Evolutionary conservation across 164 flowering plant species (phyloP).

Genomic region (Vitis amurensis): DNA sequence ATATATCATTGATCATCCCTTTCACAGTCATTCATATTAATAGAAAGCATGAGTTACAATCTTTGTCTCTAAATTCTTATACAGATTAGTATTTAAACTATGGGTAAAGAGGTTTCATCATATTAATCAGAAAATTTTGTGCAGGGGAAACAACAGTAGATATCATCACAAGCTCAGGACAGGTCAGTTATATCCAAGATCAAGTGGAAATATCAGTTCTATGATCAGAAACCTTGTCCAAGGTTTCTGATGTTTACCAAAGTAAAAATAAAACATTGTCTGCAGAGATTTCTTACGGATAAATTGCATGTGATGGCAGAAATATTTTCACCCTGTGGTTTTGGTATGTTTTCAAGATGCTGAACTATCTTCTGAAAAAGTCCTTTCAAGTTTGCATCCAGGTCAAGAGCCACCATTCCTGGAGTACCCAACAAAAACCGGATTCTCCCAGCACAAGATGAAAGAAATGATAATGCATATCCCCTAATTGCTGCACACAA

Average conservation of each 20-base stretch:
- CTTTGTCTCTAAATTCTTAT: too few species aligned
- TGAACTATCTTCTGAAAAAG: conserved; percentile 86
- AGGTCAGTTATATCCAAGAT: background rate
- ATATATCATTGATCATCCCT: too few species aligned
- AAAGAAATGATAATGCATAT: conserved; percentile 89
- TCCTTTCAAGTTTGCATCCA: conserved; percentile 74
- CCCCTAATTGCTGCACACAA: conserved; percentile 86
- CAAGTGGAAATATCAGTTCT: background rate
- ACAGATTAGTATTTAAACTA: too few species aligned
- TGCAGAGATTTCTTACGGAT: conserved; percentile 63
- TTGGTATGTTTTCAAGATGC: conserved; percentile 90
- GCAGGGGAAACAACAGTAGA: background rate
- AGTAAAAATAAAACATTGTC: background rate
- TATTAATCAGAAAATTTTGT: too few species aligned
- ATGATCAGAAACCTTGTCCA: background rate
- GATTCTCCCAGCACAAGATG: conserved; percentile 93
- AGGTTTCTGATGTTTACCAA: background rate
- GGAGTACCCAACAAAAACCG: conserved; percentile 91
- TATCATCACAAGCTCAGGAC: background rate
- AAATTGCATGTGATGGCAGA: conserved; percentile 82
- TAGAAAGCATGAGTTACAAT: too few species aligned
- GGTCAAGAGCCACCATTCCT: conserved; percentile 98
- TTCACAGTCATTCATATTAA: too few species aligned
- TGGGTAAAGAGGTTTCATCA: too few species aligned
- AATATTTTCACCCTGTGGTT: conserved; percentile 87